Evolutionary conservation across 139 green algal species (phyloP), one percentile per base, ranked within the genome.

Genomic region (Mesotaenium endlicherianum): DNA sequence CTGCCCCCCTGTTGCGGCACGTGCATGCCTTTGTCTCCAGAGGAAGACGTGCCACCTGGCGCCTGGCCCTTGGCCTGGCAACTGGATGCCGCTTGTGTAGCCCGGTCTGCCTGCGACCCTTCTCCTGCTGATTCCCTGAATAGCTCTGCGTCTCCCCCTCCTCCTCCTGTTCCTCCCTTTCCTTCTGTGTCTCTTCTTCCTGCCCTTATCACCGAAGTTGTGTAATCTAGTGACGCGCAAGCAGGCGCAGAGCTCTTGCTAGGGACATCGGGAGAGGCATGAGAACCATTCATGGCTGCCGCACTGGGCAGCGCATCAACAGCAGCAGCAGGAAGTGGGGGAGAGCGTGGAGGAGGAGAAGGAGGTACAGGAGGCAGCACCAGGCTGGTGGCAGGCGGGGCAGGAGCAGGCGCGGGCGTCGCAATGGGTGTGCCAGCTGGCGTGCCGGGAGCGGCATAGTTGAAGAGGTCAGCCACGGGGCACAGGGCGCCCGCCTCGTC

Each of bases 381-480:
- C 47, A 26, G 8, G 11, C 47, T 8, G 11, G 47, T 11, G 11
- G 47, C 8, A 8, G 47, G 47, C 47, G 47, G 47, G 47, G 8
- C 8, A 57, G 47, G 11, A 26, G 8, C 47, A 57, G 8, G 8
- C 11, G 11, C 47, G 8, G 47, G 8, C 8, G 8, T 8, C 47
- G 11, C 47, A 11, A 20, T 68, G 57, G 8, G 57, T 6, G 17
- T 20, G 57, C 2, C 2, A 93, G 92, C 31, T 2, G 93, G 92
- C 30, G 89, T 36, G 43, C 90, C 57, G 4, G 93, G 94, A 8
- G 92, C 89, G 17, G 74, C 79, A 78, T 97, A 96, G 88, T 98
- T 98, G 88, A 94, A 91, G 14, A 98, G 77, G 86, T 98, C 95
- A 0, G 90, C 95, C 77, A 95, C 92, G 0, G 95, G 95, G 1